A percentile compares a stretch with the other conserved stretches of the same genome.
Conservation (phyloP, 2,329 filamentous ascomycete species). For the Beauveria scarabaeidicola region DNA sequence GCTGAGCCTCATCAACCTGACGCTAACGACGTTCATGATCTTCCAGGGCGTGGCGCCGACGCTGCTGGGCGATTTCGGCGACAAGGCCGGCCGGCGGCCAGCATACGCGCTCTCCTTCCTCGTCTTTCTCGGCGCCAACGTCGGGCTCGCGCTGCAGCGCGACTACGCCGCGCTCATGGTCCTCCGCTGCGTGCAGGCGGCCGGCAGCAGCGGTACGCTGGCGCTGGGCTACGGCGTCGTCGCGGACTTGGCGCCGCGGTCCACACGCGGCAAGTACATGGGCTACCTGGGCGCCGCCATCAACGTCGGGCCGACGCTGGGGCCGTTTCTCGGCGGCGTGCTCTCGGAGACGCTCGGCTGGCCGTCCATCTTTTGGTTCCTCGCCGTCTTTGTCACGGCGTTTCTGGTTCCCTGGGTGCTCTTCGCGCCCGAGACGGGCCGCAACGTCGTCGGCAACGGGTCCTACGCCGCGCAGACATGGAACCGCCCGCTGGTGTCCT, state of each 20-base stretch:
- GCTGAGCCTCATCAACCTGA: slow-evolving; percentile 36
- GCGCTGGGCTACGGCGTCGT: slow-evolving; percentile 64
- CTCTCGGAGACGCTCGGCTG: slow-evolving; percentile 56
- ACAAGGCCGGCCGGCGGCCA: slow-evolving; percentile 51
- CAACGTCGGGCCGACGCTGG: slow-evolving; percentile 46
- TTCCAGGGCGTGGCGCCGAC: slow-evolving; percentile 54
- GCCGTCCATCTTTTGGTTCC: slow-evolving; percentile 63
- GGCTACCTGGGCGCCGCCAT: slow-evolving; percentile 53
- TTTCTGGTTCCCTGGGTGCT: slow-evolving; percentile 47
- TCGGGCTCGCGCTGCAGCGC: slow-evolving; percentile 50
- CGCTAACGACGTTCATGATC: slow-evolving; percentile 54
- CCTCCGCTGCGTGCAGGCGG: slow-evolving; percentile 53
- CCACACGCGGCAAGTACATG: slow-evolving; percentile 66
- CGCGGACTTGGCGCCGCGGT: slow-evolving; percentile 59
- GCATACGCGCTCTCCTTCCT: slow-evolving; percentile 50
- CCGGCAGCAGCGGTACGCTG: slow-evolving; percentile 60
- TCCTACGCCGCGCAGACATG: slow-evolving; percentile 48
- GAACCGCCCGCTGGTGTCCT: slow-evolving; percentile 50
- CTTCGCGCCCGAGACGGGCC: slow-evolving; percentile 51
- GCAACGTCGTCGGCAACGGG: slow-evolving; percentile 55
- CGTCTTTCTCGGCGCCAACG: slow-evolving; percentile 50
- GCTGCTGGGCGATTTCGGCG: slow-evolving; percentile 53
- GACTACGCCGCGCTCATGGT: slow-evolving; percentile 50
- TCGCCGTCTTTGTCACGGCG: slow-evolving; percentile 43
- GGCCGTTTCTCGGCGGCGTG: slow-evolving; percentile 56